Conservation (phyloP, 2,329 filamentous ascomycete genomes). For the Colletotrichum lupini region DNA sequence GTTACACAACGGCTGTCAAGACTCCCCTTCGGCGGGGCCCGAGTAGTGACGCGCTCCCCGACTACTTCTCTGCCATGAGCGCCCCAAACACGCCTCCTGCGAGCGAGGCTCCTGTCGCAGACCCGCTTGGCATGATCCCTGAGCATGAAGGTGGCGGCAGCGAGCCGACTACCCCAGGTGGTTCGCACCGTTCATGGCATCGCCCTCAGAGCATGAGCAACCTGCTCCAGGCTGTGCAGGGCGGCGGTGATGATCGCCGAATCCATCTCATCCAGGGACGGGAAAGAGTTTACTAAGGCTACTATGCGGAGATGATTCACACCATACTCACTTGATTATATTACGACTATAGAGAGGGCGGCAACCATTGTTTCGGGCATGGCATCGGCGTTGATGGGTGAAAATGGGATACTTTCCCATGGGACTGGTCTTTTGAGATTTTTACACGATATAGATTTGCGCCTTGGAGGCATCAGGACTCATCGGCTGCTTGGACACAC, state of each 20-base stretch:
- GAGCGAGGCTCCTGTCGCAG: conserved; percentile 40
- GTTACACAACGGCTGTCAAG: conserved; percentile 79
- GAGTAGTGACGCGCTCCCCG: conserved; percentile 66
- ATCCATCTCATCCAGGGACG: conserved; percentile 50
- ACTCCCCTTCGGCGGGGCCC: conserved; percentile 67
- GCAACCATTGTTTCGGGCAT: conserved; percentile 10
- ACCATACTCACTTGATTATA: conserved; percentile 17
- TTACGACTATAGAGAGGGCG: conserved; percentile 8
- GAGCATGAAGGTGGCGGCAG: conserved; percentile 37
- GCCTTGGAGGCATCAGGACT: conserved; percentile 31
- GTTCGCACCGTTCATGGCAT: conserved; percentile 30
- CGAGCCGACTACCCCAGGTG: conserved; percentile 27
- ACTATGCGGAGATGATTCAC: background rate
- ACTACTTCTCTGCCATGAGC: conserved; percentile 72
- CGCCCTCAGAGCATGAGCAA: conserved; percentile 34
- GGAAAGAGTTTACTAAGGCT: conserved; percentile 44
- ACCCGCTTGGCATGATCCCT: conserved; percentile 43
- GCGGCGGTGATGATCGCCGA: conserved; percentile 39
- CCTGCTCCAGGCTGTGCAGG: conserved; percentile 26
- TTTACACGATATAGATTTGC: conserved; percentile 16
- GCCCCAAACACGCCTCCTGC: conserved; percentile 61
- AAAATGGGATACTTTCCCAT: background rate
- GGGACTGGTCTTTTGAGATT: conserved; percentile 12
- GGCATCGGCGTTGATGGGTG: conserved; percentile 20
- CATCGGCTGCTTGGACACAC: conserved; percentile 15